A percentile compares a stretch with the other conserved stretches of the same genome.
Conservation (phyloP, 495 filamentous ascomycete genomes). For the Podospora pseudopauciseta region DNA sequence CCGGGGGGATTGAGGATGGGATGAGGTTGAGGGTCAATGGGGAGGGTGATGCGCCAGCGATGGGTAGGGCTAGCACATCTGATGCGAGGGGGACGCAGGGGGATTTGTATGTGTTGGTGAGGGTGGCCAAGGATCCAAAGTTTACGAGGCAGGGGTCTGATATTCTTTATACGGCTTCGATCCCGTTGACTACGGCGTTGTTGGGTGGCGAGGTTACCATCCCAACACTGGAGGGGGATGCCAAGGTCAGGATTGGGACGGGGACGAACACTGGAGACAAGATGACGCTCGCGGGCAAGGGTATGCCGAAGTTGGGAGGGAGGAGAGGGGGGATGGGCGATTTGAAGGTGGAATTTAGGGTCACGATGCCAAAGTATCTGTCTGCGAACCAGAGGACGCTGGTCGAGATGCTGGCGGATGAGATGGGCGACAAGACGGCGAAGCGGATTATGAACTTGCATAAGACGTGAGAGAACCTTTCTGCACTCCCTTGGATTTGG, state of each 20-base stretch:
- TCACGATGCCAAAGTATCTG: slow-evolving; percentile 90
- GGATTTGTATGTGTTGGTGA: slow-evolving; percentile 83
- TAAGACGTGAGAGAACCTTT: slow-evolving; percentile 26
- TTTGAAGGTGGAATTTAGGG: slow-evolving; percentile 88
- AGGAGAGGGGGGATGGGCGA: slow-evolving; percentile 64
- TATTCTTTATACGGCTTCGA: slow-evolving; percentile 83
- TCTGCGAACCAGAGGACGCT: slow-evolving; percentile 84
- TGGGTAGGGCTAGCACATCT: slow-evolving; percentile 57
- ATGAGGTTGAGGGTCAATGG: slow-evolving; percentile 79
- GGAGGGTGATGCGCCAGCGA: slow-evolving; percentile 82
- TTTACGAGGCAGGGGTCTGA: slow-evolving; percentile 84
- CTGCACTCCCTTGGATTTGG: neutral
- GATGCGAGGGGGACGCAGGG: slow-evolving; percentile 62
- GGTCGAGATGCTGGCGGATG: slow-evolving; percentile 91
- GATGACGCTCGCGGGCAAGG: slow-evolving; percentile 79
- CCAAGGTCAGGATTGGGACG: slow-evolving; percentile 80
- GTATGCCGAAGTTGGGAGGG: slow-evolving; percentile 75
- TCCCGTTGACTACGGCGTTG: slow-evolving; percentile 89
- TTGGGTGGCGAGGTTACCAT: slow-evolving; percentile 85
- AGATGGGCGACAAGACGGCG: slow-evolving; percentile 87
- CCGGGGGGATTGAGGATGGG: slow-evolving; percentile 90
- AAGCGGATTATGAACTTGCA: slow-evolving; percentile 75
- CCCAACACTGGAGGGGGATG: slow-evolving; percentile 85
- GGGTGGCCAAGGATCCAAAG: slow-evolving; percentile 76
- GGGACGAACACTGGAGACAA: slow-evolving; percentile 92